Conservation (phyloP, 495 filamentous ascomycete genomes). For the Penicillium pancosmium region DNA sequence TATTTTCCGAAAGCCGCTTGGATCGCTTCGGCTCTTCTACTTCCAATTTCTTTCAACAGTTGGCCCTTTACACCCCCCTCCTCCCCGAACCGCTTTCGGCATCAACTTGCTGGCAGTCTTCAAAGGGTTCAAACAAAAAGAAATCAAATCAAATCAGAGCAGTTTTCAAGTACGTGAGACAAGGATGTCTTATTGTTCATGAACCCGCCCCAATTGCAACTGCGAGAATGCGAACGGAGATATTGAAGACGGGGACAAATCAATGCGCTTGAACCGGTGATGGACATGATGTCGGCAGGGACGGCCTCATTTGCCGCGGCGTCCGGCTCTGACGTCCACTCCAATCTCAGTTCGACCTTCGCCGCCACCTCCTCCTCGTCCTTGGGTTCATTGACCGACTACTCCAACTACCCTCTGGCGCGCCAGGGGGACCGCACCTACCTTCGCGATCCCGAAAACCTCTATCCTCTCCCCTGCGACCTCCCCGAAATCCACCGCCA, state of each 20-base stretch:
- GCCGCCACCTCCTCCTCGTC: slow-evolving; percentile 45
- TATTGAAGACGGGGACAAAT: slow-evolving; percentile 26
- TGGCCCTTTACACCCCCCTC: neutral
- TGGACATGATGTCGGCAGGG: slow-evolving; percentile 41
- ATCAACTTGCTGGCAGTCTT: too few species aligned
- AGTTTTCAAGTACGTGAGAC: neutral
- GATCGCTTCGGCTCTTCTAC: slow-evolving; percentile 16
- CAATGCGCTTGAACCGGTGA: slow-evolving; percentile 29
- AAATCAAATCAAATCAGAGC: neutral
- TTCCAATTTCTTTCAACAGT: slow-evolving; percentile 1
- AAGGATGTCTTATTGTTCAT: slow-evolving; percentile 30
- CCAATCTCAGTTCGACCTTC: slow-evolving; percentile 41
- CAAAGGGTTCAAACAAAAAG: neutral
- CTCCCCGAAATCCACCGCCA: slow-evolving; percentile 86
- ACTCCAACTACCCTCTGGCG: slow-evolving; percentile 63
- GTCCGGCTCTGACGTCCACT: slow-evolving; percentile 45
- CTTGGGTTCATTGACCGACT: slow-evolving; percentile 43
- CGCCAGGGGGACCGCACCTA: slow-evolving; percentile 78
- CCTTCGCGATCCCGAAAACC: slow-evolving; percentile 70
- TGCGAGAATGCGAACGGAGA: slow-evolving; percentile 38
- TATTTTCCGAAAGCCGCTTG: slow-evolving; percentile 19
- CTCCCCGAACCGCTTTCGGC: neutral
- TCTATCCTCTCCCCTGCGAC: slow-evolving; percentile 88
- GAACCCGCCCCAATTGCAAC: slow-evolving; percentile 20
- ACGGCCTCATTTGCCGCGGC: slow-evolving; percentile 33